Percentiles rank a stretch among this genome's conserved stretches.
These are phyloP conservation scores for Xerocomus amazonicus DNA, from an alignment of 1,284 basidiomycete species.

Conservation along the genomic window DNA sequence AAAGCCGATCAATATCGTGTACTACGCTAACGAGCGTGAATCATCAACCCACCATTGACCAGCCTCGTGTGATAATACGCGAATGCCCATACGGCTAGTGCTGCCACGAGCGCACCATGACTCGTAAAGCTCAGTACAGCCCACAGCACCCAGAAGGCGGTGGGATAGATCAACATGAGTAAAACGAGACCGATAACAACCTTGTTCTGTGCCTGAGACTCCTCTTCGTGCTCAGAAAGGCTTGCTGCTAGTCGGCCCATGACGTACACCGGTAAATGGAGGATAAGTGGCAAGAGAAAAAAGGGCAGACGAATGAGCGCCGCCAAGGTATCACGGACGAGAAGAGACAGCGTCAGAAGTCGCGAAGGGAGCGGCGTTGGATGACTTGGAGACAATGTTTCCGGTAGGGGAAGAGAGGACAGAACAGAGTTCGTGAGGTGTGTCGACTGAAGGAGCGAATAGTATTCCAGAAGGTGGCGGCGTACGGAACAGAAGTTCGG, in stretches of 20 bases:
- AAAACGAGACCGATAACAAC: slow-evolving; percentile 80
- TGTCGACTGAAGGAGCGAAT: slow-evolving; percentile 80
- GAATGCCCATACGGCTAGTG: slow-evolving; percentile 62
- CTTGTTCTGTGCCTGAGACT: slow-evolving; percentile 92
- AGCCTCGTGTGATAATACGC: slow-evolving; percentile 78
- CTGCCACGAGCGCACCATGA: slow-evolving; percentile 50
- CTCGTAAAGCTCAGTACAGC: slow-evolving; percentile 70
- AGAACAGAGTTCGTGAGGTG: slow-evolving; percentile 81
- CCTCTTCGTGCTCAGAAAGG: slow-evolving; percentile 82
- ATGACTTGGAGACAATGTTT: slow-evolving; percentile 72
- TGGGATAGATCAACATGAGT: slow-evolving; percentile 74
- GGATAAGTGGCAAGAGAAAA: slow-evolving; percentile 78
- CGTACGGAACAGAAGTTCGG: slow-evolving; percentile 60
- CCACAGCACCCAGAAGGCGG: slow-evolving; percentile 78
- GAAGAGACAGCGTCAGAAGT: slow-evolving; percentile 71
- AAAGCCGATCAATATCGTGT: slow-evolving; percentile 20
- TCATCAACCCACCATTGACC: slow-evolving; percentile 59
- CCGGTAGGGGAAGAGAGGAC: slow-evolving; percentile 73
- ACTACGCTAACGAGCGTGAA: slow-evolving; percentile 10
- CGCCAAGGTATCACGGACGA: slow-evolving; percentile 74
- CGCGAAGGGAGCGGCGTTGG: slow-evolving; percentile 76
- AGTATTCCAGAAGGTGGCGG: slow-evolving; percentile 77
- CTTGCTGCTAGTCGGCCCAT: slow-evolving; percentile 73
- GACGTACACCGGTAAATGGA: slow-evolving; percentile 81
- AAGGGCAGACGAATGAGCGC: slow-evolving; percentile 76